Percentiles rank a stretch among this genome's conserved stretches.
These are phyloP conservation scores for Russula sp. DNA, from an alignment of 768 basidiomycete species.

Conservation along the genomic window DNA sequence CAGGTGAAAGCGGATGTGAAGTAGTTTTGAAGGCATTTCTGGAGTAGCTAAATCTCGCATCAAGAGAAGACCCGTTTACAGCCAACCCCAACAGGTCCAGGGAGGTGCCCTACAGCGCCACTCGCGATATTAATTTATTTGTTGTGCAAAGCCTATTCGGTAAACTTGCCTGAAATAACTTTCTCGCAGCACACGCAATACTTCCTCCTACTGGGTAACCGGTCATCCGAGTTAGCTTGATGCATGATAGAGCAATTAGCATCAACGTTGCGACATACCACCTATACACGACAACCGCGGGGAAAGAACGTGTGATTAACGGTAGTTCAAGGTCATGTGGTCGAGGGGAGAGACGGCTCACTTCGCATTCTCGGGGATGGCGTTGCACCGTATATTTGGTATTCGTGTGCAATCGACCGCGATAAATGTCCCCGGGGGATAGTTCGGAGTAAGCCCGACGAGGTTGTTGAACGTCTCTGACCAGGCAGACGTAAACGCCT, in stretches of 20 bases:
- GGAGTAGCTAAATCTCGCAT: not conserved
- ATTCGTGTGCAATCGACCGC: slow-evolving; percentile 16
- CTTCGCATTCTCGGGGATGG: slow-evolving; percentile 13
- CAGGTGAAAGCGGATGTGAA: not conserved
- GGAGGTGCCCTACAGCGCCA: slow-evolving; percentile 8
- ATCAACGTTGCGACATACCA: slow-evolving; percentile 5
- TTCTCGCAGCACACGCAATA: slow-evolving; percentile 21
- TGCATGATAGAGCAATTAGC: not conserved
- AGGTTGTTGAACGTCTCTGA: slow-evolving; percentile 15
- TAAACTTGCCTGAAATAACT: slow-evolving; percentile 9
- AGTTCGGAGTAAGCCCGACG: slow-evolving; percentile 14
- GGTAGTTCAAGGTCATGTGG: not conserved
- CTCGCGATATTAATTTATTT: not conserved
- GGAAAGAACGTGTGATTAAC: not conserved
- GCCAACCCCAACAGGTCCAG: slow-evolving; percentile 18
- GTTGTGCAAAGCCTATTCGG: not conserved
- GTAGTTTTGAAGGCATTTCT: too few relatives aligned
- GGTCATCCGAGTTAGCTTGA: not conserved
- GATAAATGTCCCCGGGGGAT: slow-evolving; percentile 13
- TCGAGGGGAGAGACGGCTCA: not conserved
- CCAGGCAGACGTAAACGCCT: slow-evolving; percentile 17
- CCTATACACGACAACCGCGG: not conserved
- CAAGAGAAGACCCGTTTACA: slow-evolving; percentile 15
- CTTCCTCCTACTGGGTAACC: slow-evolving; percentile 6
- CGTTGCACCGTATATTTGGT: slow-evolving; percentile 7